phyloP scores from a whole-genome alignment of 2,329 filamentous ascomycete genomes.

The Aspergillus texensis region DNA sequence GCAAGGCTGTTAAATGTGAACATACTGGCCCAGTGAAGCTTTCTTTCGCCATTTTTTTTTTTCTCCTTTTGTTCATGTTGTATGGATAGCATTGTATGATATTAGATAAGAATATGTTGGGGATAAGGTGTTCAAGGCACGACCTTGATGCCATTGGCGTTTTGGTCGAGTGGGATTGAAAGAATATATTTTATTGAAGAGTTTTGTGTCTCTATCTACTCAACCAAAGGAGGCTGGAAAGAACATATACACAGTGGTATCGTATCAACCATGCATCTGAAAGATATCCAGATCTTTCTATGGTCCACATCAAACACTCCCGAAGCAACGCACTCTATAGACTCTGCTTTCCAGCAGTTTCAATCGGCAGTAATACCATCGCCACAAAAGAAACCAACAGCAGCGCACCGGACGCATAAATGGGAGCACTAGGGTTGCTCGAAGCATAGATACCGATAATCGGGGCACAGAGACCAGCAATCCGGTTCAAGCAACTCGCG shows the following conservation, averaged over 20 bases:
- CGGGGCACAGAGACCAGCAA: slow-evolving; percentile 46
- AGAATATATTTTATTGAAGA: too few species aligned
- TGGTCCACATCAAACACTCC: neutral
- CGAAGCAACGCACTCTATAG: slow-evolving; percentile 33
- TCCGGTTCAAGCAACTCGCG: slow-evolving; percentile 42
- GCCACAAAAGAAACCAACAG: slow-evolving; percentile 46
- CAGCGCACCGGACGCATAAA: slow-evolving; percentile 48
- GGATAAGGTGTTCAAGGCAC: too few species aligned
- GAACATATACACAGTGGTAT: neutral
- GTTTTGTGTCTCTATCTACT: too few species aligned
- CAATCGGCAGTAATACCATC: slow-evolving; percentile 47
- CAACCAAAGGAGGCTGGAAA: neutral
- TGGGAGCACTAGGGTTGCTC: slow-evolving; percentile 41
- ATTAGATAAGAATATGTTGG: too few species aligned
- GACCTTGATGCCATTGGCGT: too few species aligned
- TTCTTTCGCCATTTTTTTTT: too few species aligned
- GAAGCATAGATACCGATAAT: slow-evolving; percentile 46
- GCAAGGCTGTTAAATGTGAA: too few species aligned
- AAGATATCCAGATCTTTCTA: neutral
- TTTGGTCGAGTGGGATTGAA: too few species aligned
- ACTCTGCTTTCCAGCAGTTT: slow-evolving; percentile 44
- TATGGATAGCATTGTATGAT: too few species aligned
- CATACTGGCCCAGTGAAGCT: too few species aligned
- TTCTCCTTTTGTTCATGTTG: too few species aligned
- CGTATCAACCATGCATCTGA: neutral